These are phyloP conservation scores for Ogataea ganodermae DNA, from an alignment of 805 yeast genomes.

Conservation along the genomic window DNA sequence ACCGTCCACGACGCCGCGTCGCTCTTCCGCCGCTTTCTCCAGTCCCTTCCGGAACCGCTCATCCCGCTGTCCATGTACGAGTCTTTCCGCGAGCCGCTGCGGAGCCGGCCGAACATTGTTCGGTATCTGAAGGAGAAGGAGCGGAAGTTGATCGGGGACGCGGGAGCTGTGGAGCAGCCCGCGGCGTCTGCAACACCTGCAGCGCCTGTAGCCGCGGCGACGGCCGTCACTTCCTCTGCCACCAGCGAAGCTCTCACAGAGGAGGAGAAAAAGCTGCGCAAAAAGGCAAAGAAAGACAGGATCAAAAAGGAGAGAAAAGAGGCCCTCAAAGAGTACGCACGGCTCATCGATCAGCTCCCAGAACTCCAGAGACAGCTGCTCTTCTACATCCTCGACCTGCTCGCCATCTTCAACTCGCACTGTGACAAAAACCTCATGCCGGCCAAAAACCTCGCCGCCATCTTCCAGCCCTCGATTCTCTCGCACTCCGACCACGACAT, in stretches of 20 bases:
- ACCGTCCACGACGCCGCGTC: slow-evolving; percentile 98
- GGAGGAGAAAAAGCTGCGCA: slow-evolving; percentile 37
- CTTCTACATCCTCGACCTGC: slow-evolving; percentile 81
- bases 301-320: slow-evolving; percentile 64
- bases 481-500: slow-evolving; percentile 92
- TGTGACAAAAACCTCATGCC: slow-evolving; percentile 85
- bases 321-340: slow-evolving; percentile 72
- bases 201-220: too few relatives aligned
- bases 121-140: slow-evolving; percentile 63
- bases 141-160: slow-evolving; percentile 19
- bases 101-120: slow-evolving; percentile 62
- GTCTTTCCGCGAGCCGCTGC: slow-evolving; percentile 74
- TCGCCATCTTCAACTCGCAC: slow-evolving; percentile 81
- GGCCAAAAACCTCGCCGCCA: slow-evolving; percentile 88
- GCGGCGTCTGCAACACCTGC: too few relatives aligned
- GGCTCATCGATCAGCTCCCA: slow-evolving; percentile 69
- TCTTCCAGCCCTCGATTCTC: slow-evolving; percentile 94
- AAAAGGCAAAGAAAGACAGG: slow-evolving; percentile 53
- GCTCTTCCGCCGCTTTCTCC: slow-evolving; percentile 78
- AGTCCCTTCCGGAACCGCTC: slow-evolving; percentile 88
- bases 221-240: not conserved
- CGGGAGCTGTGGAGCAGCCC: too few relatives aligned
- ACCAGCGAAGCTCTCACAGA: slow-evolving; percentile 19
- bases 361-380: slow-evolving; percentile 77
- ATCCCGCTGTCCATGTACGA: slow-evolving; percentile 79